Base-by-base conservation (phyloP, 768 basidiomycete species). In the Suillus variegatus region DNA sequence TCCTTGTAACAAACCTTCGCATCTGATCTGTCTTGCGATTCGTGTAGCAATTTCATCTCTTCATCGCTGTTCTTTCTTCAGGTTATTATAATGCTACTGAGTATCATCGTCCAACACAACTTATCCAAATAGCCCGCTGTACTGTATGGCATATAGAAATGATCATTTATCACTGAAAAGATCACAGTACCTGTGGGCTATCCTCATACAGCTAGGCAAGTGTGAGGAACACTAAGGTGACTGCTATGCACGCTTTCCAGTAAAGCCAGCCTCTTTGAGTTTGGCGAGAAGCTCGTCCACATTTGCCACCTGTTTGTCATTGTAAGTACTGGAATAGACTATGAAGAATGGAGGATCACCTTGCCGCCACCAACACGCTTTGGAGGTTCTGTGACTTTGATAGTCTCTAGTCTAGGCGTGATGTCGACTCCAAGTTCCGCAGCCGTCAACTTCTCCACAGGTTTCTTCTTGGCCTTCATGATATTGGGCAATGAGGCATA, bases 391-490 rank as follows among this genome's bases (percentile, higher is more conserved):
- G 87, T 79, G 32, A 99, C 92, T 70, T 92, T 93, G 73, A 99
- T 71, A 0, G 89, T 94, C 81, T 97, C 93, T 35, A 99, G 79
- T 40, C 86, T 83, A 18, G 95, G 94, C 0, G 87, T 85, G 62
- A 94, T 85, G 79, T 99, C 94, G 28, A 98, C 81, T 8, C 88
- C 88, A 28, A 99, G 87, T 70, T 95, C 94, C 28, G 82, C 81
- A 1, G 94, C 83, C 18, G 86, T 86, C 61, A 97, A 72, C 73
- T 93, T 95, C 78, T 96, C 90, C 51, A 98, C 78, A 16, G 92
- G 90, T 81, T 99, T 99, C 85, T 98, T 99, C 85, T 98, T 99
- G n/a, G 97, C 97, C 78, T 97, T 96, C 94, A 97, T 97, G 78
- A 97, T 97, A 71, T 94, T 95, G 4, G 95, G 94, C 66, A 99